Base-by-base conservation (phyloP, 352 stramenopile species). In the Globisporangium cylindrosporum region DNA sequence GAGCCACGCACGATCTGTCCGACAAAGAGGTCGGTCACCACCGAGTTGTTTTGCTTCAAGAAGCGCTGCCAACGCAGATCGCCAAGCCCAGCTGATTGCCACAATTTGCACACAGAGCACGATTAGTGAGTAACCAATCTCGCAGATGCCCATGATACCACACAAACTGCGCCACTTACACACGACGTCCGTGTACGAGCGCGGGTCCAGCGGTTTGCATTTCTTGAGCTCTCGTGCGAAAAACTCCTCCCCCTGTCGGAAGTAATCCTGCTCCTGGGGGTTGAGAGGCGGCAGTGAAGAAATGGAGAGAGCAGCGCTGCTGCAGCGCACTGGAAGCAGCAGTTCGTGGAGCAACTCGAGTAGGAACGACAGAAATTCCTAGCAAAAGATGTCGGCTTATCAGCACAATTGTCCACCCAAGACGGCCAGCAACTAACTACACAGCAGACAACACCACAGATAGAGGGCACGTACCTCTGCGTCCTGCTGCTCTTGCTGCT, bases 1-100 rank as follows among this genome's bases (percentile, higher is more conserved):
- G 83, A 92, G 15, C 88, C 88, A 12, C 84, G 83, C n/a, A 94
- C 86, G 36, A 78, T 90, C 70, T 95, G 87, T 0, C 81, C 82
- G 4, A 74, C 79, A 60, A 94, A 95, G 18, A 92, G 38, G 51
- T 87, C 69, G 0, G 86, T 90, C 59, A 95, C 83, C 22, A 90
- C 76, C 9, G 86, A 94, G 0, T 77, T 58, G 64, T 93, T 90
- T 15, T 80, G 67, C 15, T 73, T 67, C n/a, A 90, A 57, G 46
- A 89, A 91, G 12, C 79, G 67, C 29, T 76, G 73, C 84, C 85
- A 94, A 22, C 75, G 74, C 14, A 93, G 41, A 29, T 88, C 76
- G 0, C 83, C 79, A 18, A 95, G 72, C 14, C 79, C 80, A 18
- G 67, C 83, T 93, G 46, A 5, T 62, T 29, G n/a, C 2, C 22